These are phyloP conservation scores for Sporothrix mexicana DNA, from an alignment of 2,329 filamentous ascomycete species.

Conservation along the genomic window DNA sequence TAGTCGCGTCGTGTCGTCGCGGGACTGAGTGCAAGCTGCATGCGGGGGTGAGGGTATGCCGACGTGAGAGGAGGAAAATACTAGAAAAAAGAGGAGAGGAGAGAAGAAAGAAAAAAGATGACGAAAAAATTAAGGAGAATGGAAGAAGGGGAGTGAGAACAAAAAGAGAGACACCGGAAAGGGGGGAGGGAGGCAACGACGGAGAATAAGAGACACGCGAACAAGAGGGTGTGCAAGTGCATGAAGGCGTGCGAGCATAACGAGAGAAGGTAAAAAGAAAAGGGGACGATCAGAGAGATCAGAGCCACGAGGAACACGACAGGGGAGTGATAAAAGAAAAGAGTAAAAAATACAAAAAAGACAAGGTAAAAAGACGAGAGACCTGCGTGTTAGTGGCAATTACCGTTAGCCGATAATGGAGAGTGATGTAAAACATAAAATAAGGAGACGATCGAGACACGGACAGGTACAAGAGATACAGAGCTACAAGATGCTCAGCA, in stretches of 20 bases:
- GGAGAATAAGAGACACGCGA: slow-evolving; percentile 19
- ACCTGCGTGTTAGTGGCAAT: slow-evolving; percentile 17
- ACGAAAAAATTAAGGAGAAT: neutral
- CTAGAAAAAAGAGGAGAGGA: neutral
- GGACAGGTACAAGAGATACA: slow-evolving; percentile 4
- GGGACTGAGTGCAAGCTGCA: neutral
- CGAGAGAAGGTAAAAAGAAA: neutral
- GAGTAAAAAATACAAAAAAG: neutral
- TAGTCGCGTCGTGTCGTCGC: neutral
- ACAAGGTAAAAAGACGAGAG: neutral
- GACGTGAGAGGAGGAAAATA: neutral
- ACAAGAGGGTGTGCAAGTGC: neutral
- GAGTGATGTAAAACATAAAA: slow-evolving; percentile 22
- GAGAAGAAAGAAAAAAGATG: neutral
- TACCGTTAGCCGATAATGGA: slow-evolving; percentile 20
- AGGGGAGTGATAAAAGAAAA: neutral
- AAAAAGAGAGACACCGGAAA: slow-evolving; percentile 22
- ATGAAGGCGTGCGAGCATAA: neutral
- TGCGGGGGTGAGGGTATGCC: neutral
- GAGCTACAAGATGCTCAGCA: neutral
- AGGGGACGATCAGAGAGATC: neutral
- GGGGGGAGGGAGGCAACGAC: neutral
- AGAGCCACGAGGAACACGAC: too few relatives aligned
- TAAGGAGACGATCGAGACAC: slow-evolving; percentile 16
- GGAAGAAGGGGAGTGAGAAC: neutral